Percentiles rank a stretch among this genome's conserved stretches.
These are phyloP conservation scores for Epicoccum nigrum DNA, from an alignment of 2,329 filamentous ascomycete species.

Conservation along the genomic window DNA sequence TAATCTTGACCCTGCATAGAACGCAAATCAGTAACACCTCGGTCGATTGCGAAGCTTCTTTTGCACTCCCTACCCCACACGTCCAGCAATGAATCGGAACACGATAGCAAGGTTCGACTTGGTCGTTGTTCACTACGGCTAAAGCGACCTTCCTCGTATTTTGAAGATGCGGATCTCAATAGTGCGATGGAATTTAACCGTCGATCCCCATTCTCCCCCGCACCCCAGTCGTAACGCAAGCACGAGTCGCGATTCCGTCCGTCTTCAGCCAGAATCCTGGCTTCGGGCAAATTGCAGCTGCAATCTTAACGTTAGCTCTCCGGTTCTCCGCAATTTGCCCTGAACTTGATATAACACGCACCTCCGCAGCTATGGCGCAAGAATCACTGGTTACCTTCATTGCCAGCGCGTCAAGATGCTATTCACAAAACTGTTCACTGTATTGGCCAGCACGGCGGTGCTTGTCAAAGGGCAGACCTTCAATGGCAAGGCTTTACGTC, in stretches of 20 bases:
- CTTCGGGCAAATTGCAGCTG: constrained; percentile 22
- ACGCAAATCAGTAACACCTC: neutral
- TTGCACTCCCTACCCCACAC: no score
- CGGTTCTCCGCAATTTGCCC: constrained; percentile 5
- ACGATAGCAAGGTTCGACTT: constrained; percentile 3
- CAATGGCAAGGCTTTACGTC: neutral
- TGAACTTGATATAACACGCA: constrained; percentile 1
- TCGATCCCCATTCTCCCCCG: constrained; percentile 33
- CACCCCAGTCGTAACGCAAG: constrained; percentile 28
- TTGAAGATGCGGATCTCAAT: constrained; percentile 4
- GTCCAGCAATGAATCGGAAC: no score
- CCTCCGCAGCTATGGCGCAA: neutral
- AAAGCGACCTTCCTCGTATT: constrained; percentile 15
- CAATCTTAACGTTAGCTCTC: neutral
- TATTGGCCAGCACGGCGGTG: constrained; percentile 3
- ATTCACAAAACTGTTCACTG: constrained; percentile 2
- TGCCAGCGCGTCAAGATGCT: neutral
- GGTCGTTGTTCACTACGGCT: constrained; percentile 25
- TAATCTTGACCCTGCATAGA: neutral
- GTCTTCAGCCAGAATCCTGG: constrained; percentile 17
- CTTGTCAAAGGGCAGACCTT: neutral
- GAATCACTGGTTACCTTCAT: neutral
- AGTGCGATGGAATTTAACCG: constrained; percentile 41
- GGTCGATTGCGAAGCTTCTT: no score
- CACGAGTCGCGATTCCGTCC: constrained; percentile 13